Evolutionary conservation across 148 eudicot genomes (phyloP), one percentile per base, ranked within the genome.

Genomic region (Beta vulgaris): DNA sequence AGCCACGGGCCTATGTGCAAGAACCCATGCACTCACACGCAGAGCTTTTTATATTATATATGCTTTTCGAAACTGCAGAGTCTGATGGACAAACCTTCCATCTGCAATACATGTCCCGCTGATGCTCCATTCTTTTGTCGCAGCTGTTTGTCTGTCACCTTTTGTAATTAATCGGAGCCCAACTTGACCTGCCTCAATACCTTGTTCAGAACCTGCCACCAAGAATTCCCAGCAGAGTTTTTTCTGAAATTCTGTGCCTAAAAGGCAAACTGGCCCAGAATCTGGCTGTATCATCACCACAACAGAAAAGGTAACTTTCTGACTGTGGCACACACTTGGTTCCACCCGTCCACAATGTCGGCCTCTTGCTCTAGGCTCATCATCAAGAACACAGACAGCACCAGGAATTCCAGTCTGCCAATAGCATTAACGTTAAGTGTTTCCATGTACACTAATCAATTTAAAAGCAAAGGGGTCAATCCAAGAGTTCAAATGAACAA

Each of bases 151-250:
- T 78, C 88, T 89, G 77, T 91, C 99, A 74, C 93, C 89, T 89
- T 89, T 92, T 14, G 91, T 89, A 77, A 92, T 92, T 46, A 92
- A 73, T 79, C 90, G 86, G 54, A 96, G 92, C 78, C 98, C 99
- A 76, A 96, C 99, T 83, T 96, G 99, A 65, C 99, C 99, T 53
- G 99, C 92, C 72, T 96, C 99, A 70, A 96, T 89, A 59, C 99
- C 99, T 88, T 96, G 99, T 71, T 96, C 99, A 62, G 99, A 84
- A 39, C 99, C 99, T 40, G 99, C 99, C 72, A 96, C 97, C 63
- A 96, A 83, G 77, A 96, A 85, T 87, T 96, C 99, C 97, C 90
- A 92, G 85, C 99, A 96, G 42, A 89, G 81, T 70, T 79, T 82
- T 77, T 87, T 91, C 85, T 92, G 89, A 70, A 89, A 93, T 78